These are phyloP conservation scores for Phtheirospermum japonicum DNA, from an alignment of 257 asterid genomes.

Conservation along the genomic window DNA sequence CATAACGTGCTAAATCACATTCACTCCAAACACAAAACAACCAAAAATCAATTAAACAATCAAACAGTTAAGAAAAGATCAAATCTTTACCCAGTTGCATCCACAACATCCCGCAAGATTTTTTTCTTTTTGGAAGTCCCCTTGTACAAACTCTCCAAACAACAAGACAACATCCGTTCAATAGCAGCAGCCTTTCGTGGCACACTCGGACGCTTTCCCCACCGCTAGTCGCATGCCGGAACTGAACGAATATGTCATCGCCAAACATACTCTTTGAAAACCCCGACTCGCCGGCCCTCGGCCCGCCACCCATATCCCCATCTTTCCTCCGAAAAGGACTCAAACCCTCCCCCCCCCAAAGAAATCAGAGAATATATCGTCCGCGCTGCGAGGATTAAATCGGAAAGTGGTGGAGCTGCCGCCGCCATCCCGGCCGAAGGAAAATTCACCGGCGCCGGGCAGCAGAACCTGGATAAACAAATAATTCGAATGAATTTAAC, in stretches of 20 bases:
- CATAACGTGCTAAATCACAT: neutral
- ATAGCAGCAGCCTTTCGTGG: slow-evolving; percentile 40
- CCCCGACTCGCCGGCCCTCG: slow-evolving; percentile 34
- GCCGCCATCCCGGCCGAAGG: slow-evolving; percentile 38
- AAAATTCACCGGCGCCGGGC: slow-evolving; percentile 48
- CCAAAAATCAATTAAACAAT: neutral
- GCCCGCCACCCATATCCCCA: slow-evolving; percentile 43
- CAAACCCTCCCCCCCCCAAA: slow-evolving; percentile 45
- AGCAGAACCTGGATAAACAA: slow-evolving; percentile 42
- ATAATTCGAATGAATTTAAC: slow-evolving; percentile 12
- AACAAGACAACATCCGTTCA: slow-evolving; percentile 44
- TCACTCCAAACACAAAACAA: slow-evolving; percentile 9
- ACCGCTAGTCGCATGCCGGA: slow-evolving; percentile 39
- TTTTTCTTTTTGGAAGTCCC: slow-evolving; percentile 62
- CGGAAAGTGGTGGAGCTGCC: slow-evolving; percentile 36
- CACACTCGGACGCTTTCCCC: slow-evolving; percentile 40
- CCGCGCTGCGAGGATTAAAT: too few species aligned
- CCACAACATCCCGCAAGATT: slow-evolving; percentile 56
- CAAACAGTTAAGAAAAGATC: slow-evolving; percentile 4
- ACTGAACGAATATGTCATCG: slow-evolving; percentile 40
- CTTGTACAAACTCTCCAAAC: slow-evolving; percentile 54
- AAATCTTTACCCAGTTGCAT: slow-evolving; percentile 50
- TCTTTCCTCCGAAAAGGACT: slow-evolving; percentile 49
- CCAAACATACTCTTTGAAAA: slow-evolving; percentile 43
- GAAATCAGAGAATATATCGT: slow-evolving; percentile 49